These are phyloP conservation scores for Colletotrichum karsti DNA, from an alignment of 2,329 filamentous ascomycete genomes.

Conservation along the genomic window DNA sequence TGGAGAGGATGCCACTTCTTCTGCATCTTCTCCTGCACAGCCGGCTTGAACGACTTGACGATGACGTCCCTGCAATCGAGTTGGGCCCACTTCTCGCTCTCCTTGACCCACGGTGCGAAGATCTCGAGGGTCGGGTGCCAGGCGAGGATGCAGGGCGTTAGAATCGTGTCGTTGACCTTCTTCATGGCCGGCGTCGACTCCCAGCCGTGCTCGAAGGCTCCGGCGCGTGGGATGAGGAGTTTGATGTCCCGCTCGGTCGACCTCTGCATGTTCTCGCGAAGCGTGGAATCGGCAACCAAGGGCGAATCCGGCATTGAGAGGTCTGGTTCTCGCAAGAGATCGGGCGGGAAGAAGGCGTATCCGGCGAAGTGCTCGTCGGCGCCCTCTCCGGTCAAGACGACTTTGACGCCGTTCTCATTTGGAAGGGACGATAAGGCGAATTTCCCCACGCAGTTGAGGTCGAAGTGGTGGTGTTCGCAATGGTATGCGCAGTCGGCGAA, in stretches of 20 bases:
- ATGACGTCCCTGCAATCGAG: not conserved
- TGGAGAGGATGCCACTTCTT: slow-evolving; percentile 39
- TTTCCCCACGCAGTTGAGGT: slow-evolving; percentile 62
- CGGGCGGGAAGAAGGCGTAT: slow-evolving; percentile 54
- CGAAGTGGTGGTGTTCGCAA: slow-evolving; percentile 43
- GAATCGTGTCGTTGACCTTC: not conserved
- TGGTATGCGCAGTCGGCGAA: slow-evolving; percentile 41
- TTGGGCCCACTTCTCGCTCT: not conserved
- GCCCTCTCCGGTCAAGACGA: slow-evolving; percentile 61
- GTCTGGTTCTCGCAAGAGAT: slow-evolving; percentile 59
- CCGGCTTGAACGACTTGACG: slow-evolving; percentile 5
- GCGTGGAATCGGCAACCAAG: not conserved
- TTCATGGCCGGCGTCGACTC: not conserved
- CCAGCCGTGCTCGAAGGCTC: slow-evolving; percentile 13
- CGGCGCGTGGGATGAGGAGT: not conserved
- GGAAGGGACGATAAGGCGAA: slow-evolving; percentile 55
- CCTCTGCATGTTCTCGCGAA: not conserved
- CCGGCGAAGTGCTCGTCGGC: slow-evolving; percentile 64
- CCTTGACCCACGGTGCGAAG: not conserved
- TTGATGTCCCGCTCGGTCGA: not conserved
- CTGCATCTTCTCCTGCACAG: slow-evolving; percentile 31
- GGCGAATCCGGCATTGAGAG: slow-evolving; percentile 37
- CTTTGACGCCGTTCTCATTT: slow-evolving; percentile 56
- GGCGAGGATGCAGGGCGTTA: not conserved
- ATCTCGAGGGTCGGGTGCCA: not conserved